These are phyloP conservation scores for Penicillium frequentans DNA, from an alignment of 2,329 filamentous ascomycete genomes.

Conservation along the genomic window DNA sequence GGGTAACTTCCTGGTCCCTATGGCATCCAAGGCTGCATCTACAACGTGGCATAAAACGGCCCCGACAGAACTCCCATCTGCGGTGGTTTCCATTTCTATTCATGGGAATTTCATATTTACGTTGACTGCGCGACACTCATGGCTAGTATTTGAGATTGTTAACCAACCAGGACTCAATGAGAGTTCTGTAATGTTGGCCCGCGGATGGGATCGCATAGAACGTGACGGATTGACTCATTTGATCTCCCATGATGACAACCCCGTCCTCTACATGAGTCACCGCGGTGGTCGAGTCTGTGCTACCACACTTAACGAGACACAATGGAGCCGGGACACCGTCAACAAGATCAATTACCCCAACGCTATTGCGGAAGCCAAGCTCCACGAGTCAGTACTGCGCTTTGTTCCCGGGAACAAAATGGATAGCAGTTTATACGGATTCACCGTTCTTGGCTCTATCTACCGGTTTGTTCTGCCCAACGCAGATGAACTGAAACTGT, in stretches of 20 bases:
- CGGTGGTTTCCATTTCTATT: constrained; percentile 52
- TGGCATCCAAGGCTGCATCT: constrained; percentile 43
- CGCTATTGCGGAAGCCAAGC: constrained; percentile 29
- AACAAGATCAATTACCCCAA: neutral
- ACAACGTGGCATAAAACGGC: constrained; percentile 44
- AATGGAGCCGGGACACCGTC: neutral
- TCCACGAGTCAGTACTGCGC: constrained; percentile 36
- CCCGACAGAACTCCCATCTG: constrained; percentile 46
- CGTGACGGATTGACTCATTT: constrained; percentile 34
- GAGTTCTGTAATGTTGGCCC: neutral
- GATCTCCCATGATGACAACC: constrained; percentile 38
- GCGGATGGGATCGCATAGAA: constrained; percentile 29
- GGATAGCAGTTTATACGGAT: constrained; percentile 56
- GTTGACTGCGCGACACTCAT: constrained; percentile 55
- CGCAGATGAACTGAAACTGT: constrained; percentile 62
- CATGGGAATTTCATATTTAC: constrained; percentile 51
- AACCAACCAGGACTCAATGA: neutral
- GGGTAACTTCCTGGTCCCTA: constrained; percentile 44
- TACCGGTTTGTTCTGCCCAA: constrained; percentile 69
- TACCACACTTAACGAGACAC: constrained; percentile 14
- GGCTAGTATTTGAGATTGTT: constrained; percentile 48
- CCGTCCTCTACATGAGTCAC: constrained; percentile 51
- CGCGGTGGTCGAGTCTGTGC: constrained; percentile 54
- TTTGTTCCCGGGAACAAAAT: constrained; percentile 16
- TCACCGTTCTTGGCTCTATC: constrained; percentile 68